Conservation (phyloP, 2,329 filamentous ascomycete species). For the Paecilomyces fulvus region DNA sequence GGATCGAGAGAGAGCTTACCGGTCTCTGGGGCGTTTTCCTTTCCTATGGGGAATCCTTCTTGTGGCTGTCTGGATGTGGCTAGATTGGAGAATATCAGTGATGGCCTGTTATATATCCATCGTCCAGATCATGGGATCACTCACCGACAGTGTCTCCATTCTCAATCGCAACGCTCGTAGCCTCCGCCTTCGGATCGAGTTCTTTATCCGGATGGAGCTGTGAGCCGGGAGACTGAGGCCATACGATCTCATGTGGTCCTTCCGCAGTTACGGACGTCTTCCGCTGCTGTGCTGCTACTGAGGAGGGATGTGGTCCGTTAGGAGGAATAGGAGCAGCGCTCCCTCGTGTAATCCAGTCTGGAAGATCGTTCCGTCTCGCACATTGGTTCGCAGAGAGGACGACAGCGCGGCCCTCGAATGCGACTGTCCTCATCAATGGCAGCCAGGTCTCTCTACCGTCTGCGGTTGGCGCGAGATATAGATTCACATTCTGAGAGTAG, state of each 20-base stretch:
- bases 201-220: slow-evolving; percentile 10
- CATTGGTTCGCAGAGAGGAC: slow-evolving; percentile 84
- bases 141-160: not conserved
- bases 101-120: not conserved
- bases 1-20: slow-evolving; percentile 29
- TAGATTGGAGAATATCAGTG: not conserved
- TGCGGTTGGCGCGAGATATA: slow-evolving; percentile 85
- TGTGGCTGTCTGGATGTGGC: not conserved
- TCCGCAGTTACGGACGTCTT: slow-evolving; percentile 24
- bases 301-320: slow-evolving; percentile 1
- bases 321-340: slow-evolving; percentile 1
- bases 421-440: slow-evolving; percentile 71
- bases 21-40: slow-evolving; percentile 33
- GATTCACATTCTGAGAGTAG: slow-evolving; percentile 83
- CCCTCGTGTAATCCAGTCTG: slow-evolving; percentile 45
- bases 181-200: slow-evolving; percentile 4
- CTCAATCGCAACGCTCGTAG: slow-evolving; percentile 1
- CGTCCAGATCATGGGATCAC: not conserved
- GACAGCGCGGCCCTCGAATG: slow-evolving; percentile 72
- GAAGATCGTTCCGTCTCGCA: slow-evolving; percentile 51
- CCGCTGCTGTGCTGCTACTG: slow-evolving; percentile 5
- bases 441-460: slow-evolving; percentile 79
- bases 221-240: slow-evolving; percentile 20
- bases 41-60: slow-evolving; percentile 8
- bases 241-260: slow-evolving; percentile 41